Base-by-base conservation (phyloP, 1,284 basidiomycete species). In the Boletus smithii region DNA sequence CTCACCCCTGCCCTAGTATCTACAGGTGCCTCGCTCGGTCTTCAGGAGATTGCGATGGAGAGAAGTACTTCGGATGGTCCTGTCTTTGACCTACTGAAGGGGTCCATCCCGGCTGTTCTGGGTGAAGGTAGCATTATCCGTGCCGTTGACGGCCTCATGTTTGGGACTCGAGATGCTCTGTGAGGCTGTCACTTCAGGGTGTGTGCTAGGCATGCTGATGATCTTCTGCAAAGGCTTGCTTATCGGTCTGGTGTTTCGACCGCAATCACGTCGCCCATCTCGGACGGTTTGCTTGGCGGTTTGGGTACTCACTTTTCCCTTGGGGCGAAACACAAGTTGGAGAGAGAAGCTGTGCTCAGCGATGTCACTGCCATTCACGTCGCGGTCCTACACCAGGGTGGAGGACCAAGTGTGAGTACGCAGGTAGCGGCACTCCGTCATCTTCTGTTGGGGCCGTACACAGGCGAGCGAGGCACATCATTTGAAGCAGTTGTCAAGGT, bases 111-210 rank as follows among this genome's bases (percentile, higher is more conserved):
- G 0, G 53, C 59, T 8, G 57, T 83, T 31, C 51, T 83, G 3
- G 80, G 79, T 29, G 69, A 81, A 34, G 74, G 72, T 22, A 65
- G 80, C 1, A 68, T 89, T 20, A 69, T 80, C 6, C 78, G 76
- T 32, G 91, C 86, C 3, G 77, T 76, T 8, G 91, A 94, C 60
- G 91, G 89, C 1, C 74, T 91, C 11, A 71, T 80, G 50, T 91
- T 85, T 61, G 80, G 74, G 2, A 82, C 80, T 31, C 78, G 89
- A 16, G 79, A 91, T 65, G 80, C 83, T 24, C 71, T 89, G 87
- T 88, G 61, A 55, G 86, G n/a, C 29, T 16, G 20, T 32, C 22
- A 1, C 33, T 49, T 27, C 31, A 33, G 20, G 17, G n/a, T 27
- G 34, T 33, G 6, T 11, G 37, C n/a, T 26, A 2, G 23, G 22